phyloP scores from a whole-genome alignment of 2,329 filamentous ascomycete species.

The Magnaporthiopsis rhizophila region DNA sequence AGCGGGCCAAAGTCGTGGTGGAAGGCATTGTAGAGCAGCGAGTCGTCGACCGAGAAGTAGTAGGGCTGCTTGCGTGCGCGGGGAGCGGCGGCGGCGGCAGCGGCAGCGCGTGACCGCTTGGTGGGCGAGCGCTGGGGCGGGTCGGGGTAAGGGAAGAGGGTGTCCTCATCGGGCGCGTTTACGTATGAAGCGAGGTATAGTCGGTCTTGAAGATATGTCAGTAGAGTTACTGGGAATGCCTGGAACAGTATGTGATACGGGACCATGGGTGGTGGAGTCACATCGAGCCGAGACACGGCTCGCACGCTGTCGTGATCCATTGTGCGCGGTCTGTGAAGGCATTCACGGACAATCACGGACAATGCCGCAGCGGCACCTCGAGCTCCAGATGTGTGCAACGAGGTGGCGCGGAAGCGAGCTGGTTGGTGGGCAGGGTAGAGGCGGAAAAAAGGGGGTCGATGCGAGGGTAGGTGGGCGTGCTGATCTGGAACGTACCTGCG shows the following conservation, averaged over 20 bases:
- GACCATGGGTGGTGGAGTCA: not conserved
- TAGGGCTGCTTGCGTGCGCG: conserved; percentile 60
- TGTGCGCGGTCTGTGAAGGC: not conserved
- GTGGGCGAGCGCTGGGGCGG: conserved; percentile 56
- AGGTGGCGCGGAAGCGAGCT: not conserved
- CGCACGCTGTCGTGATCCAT: not conserved
- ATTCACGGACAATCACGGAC: not conserved
- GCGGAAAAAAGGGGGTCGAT: not conserved
- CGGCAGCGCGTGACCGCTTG: conserved; percentile 63
- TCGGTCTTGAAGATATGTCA: conserved; percentile 58
- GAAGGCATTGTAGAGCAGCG: conserved; percentile 93
- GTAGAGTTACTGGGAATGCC: conserved; percentile 21
- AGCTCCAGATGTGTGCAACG: not conserved
- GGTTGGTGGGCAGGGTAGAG: not conserved
- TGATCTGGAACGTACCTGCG: conserved; percentile 55
- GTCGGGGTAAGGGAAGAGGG: conserved; percentile 74
- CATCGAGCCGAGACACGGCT: not conserved
- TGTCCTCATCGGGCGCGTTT: conserved; percentile 69
- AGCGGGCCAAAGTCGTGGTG: conserved; percentile 97
- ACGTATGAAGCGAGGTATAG: conserved; percentile 92
- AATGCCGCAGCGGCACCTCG: not conserved
- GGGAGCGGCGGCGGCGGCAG: conserved; percentile 36
- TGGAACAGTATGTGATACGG: conserved; percentile 16
- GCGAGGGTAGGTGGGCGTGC: no score
- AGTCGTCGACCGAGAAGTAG: conserved; percentile 94